Evolutionary conservation across 2,329 filamentous ascomycete genomes (phyloP).

Genomic region (Botryosphaeria dothidea): DNA sequence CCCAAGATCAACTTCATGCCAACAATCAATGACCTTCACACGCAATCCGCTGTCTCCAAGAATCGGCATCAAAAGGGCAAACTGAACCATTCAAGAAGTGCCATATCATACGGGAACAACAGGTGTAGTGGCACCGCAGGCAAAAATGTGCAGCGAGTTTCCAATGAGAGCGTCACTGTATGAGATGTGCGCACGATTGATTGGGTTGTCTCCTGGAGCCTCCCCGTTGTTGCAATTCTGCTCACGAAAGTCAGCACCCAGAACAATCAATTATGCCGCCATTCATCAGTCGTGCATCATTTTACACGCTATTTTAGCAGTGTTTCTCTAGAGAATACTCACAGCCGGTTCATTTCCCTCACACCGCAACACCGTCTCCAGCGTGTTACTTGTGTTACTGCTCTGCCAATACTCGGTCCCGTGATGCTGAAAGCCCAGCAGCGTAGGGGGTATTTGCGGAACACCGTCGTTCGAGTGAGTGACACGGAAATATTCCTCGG

Average conservation of each 20-base stretch:
- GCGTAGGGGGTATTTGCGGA: slow-evolving; percentile 1
- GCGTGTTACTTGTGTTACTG: background rate
- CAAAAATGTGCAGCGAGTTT: background rate
- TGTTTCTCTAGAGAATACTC: background rate
- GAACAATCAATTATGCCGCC: background rate
- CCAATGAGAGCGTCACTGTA: slow-evolving; percentile 8
- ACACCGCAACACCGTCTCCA: background rate
- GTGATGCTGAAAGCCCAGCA: slow-evolving; percentile 2
- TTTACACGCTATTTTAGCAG: too few relatives aligned
- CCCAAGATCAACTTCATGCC: too few relatives aligned
- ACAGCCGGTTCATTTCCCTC: background rate
- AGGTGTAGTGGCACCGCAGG: background rate
- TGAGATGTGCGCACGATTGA: slow-evolving; percentile 3
- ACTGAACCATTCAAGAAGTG: too few relatives aligned
- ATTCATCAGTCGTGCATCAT: too few relatives aligned
- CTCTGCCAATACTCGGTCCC: slow-evolving; percentile 13
- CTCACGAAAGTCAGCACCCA: background rate
- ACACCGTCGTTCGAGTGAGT: slow-evolving; percentile 8
- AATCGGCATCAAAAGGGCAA: too few relatives aligned
- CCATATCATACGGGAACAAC: background rate
- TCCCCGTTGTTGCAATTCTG: slow-evolving; percentile 1
- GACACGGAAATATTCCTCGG: background rate
- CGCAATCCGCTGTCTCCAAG: too few relatives aligned
- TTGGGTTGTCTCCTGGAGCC: background rate
- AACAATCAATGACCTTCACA: too few relatives aligned